A percentile compares a stretch with the other conserved stretches of the same genome.
phyloP scores from a whole-genome alignment of 139 green algal genomes.

The Tetraselmis chui region DNA sequence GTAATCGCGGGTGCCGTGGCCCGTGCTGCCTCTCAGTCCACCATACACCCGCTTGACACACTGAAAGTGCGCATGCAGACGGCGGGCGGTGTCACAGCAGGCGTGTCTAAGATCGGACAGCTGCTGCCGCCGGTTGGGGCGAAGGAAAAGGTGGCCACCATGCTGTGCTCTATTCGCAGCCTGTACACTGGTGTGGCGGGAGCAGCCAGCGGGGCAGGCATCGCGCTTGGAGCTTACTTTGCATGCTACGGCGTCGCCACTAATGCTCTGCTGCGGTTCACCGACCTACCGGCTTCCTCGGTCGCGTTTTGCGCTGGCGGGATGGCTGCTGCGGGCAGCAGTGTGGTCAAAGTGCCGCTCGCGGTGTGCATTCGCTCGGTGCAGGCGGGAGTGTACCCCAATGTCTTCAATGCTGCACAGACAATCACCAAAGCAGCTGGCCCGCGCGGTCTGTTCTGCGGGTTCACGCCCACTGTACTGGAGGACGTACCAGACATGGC shows the following conservation, averaged over 20 bases:
- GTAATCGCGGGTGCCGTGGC: conserved; percentile 57
- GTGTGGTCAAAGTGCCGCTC: conserved; percentile 69
- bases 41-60: conserved; percentile 66
- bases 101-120: background rate
- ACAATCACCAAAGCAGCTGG: conserved; percentile 54
- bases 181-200: conserved; percentile 48
- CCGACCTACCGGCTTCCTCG: conserved; percentile 23
- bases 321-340: conserved; percentile 36
- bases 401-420: conserved; percentile 47
- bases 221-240: conserved; percentile 66
- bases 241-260: conserved; percentile 67
- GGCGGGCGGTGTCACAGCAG: background rate
- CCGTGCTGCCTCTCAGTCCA: conserved; percentile 46
- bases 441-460: conserved; percentile 65
- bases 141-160: background rate
- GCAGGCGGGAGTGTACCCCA: conserved; percentile 74
- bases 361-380: conserved; percentile 80
- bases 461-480: conserved; percentile 72
- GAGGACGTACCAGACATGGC: conserved; percentile 87
- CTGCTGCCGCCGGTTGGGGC: background rate
- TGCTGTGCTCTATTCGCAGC: conserved; percentile 11
- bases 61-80: conserved; percentile 59
- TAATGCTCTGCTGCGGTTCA: conserved; percentile 37
- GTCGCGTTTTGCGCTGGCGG: conserved; percentile 52
- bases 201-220: conserved; percentile 48